Evolutionary conservation across 768 basidiomycete genomes (phyloP), one percentile per base, ranked within the genome.

Genomic region (Agaricus blazei): DNA sequence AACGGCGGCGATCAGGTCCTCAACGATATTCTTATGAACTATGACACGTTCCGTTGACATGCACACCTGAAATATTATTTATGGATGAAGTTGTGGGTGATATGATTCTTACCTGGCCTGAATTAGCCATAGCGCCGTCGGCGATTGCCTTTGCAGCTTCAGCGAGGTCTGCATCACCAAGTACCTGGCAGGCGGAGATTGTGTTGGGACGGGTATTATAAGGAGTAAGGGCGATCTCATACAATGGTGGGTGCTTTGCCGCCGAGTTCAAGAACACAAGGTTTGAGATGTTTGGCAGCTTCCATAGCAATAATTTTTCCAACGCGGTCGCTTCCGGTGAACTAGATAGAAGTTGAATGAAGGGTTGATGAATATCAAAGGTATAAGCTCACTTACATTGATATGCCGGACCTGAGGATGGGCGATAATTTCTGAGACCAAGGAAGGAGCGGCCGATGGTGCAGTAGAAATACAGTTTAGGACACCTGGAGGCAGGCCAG

Each of bases 1-100:
- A 14, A 83, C 63, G 9, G 70, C 60, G 3, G 62, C 52, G 11
- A 75, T 62, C 11, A 82, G 69, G 1, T 54, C 53, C 0, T 72
- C 65, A 9, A 75, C 70, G 11, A 74, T 66, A 7, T 63, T 68
- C 15, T 72, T 66, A 58, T 81, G 78, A 29, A 75, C 76, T 43
- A 83, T 78, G n/a, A 82, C 75, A 6, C 81, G 76, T 60, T 81
- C 80, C 7, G 80, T 77, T 1, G 81, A 80, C 78, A 83, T 81
- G 67, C 81, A 83, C 42, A 82, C 71, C 66, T 83, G 44, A 26
- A 28, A 12, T 31, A 44, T 34, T 34, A 34, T 34, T 34, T 34
- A 37, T 14, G 24, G 8, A 11, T 23, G n/a, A n/a, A n/a, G 5
- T 27, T 1, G 28, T 19, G n/a, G 23, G 14, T 23, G 19, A 37